Percentiles rank a stretch among this genome's conserved stretches.
Conservation (phyloP, 2,329 filamentous ascomycete species). For the Penicillium hordei region DNA sequence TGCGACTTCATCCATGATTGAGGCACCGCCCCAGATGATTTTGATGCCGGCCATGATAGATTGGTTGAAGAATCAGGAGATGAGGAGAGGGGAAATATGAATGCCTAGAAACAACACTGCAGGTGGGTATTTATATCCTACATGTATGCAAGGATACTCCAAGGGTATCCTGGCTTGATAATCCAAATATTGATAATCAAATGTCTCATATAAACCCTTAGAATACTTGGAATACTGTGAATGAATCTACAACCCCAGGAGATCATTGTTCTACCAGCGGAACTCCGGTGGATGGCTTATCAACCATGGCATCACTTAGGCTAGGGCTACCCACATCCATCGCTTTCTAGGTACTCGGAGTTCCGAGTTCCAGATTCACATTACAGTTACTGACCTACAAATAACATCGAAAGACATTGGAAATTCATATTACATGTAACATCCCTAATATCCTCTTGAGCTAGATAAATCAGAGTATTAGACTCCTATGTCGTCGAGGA, state of each 20-base stretch:
- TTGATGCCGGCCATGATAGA: background rate
- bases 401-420: no score
- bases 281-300: background rate
- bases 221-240: no score
- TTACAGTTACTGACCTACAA: no score
- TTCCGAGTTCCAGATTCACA: background rate
- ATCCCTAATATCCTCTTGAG: no score
- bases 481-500: no score
- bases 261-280: background rate
- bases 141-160: background rate
- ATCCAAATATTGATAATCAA: background rate
- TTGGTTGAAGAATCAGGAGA: background rate
- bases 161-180: background rate
- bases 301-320: background rate
- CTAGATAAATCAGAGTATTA: no score
- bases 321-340: background rate
- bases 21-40: conserved; percentile 4
- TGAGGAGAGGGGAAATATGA: background rate
- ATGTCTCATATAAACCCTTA: no score
- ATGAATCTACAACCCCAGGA: no score
- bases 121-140: background rate
- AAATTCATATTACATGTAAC: no score
- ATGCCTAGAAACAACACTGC: background rate
- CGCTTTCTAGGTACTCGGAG: background rate
- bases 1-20: background rate